Evolutionary conservation across 768 basidiomycete species (phyloP), one percentile per base, ranked within the genome.

Genomic region (Clitopilus passeckerianus): DNA sequence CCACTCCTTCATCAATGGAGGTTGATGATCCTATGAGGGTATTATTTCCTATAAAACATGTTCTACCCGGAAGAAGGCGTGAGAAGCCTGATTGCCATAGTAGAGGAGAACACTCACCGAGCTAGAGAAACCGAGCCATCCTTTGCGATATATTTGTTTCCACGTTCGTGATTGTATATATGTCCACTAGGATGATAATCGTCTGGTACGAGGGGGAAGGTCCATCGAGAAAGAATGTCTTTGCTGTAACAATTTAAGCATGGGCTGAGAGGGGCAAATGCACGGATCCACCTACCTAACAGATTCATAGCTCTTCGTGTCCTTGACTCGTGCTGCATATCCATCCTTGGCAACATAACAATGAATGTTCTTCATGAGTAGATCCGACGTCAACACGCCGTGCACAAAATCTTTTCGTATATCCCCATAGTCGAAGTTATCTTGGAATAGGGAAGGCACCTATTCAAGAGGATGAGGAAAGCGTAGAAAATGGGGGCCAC

Each of bases 341-440:
- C 91, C 91, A 54, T 91, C 87, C 65, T 88, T 87, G 9, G 90
- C 90, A 54, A 96, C 81, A 66, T 95, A 92, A 64, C 94, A 93
- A 67, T 93, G 85, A 56, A 98, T 95, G 61, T 87, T 95, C 74
- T 97, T 97, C 82, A 93, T 93, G 44, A 98, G 80, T 34, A 98
- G 72, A 72, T 99, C 97, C 14, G 93, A 95, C 0, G 93, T 96
- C 63, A 99, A 80, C 53, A 99, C 84, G 16, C 96, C 96, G 68
- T 92, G 91, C 15, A 98, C 90, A 67, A 99, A 97, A 73, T 98
- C 94, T 64, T 86, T 80, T 59, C 95, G 86, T 61, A 98, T 82
- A 73, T 95, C 93, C 14, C 87, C 86, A 68, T 95, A 98, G 74
- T 98, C 97, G 68, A 99, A 99, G 74, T 98, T 98, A 75, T 98